phyloP scores from a whole-genome alignment of 371 early-diverging fungal species.

The Circinella minor region DNA sequence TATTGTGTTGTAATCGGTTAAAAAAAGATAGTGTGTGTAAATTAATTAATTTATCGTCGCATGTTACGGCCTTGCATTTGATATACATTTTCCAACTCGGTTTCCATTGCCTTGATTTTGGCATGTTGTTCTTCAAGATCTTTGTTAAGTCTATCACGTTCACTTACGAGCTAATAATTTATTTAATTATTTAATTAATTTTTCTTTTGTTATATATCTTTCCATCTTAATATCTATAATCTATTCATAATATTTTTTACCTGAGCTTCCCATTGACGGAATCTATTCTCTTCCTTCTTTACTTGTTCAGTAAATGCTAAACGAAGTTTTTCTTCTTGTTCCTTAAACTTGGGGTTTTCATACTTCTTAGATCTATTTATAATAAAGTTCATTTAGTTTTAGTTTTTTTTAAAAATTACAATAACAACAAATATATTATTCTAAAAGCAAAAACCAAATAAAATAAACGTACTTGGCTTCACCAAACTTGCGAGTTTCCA shows the following conservation, averaged over 20 bases:
- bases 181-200: background rate
- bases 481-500: constrained; percentile 83
- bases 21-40: background rate
- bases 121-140: constrained; percentile 95
- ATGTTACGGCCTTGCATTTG: constrained; percentile 17
- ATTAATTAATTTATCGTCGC: constrained; percentile 8
- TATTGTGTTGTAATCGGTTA: background rate
- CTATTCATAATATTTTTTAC: constrained; percentile 35
- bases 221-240: too few species aligned
- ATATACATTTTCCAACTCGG: constrained; percentile 68
- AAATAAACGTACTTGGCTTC: constrained; percentile 62
- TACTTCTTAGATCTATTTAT: constrained; percentile 60
- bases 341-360: constrained; percentile 88
- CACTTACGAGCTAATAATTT: constrained; percentile 78
- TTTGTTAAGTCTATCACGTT: constrained; percentile 96
- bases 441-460: background rate
- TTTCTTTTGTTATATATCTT: too few species aligned
- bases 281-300: constrained; percentile 91
- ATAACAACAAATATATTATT: too few species aligned
- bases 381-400: too few species aligned
- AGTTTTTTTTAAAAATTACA: too few species aligned
- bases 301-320: constrained; percentile 96
- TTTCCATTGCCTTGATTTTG: constrained; percentile 89
- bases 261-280: constrained; percentile 92
- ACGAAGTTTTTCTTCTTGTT: constrained; percentile 93